These are phyloP conservation scores for Mallotus japonicus DNA, from an alignment of 441 rosid species.

Conservation along the genomic window DNA sequence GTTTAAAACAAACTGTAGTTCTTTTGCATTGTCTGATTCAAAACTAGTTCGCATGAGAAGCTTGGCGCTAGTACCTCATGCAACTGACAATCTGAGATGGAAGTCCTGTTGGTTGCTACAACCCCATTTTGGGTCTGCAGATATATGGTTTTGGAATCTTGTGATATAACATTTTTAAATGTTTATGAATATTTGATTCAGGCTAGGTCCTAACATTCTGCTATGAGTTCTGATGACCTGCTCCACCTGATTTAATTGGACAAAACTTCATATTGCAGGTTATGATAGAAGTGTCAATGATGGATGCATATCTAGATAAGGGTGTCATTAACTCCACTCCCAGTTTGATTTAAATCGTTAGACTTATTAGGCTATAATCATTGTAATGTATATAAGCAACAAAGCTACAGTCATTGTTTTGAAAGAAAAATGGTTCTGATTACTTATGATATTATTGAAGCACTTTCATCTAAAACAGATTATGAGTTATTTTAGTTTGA, in stretches of 20 bases:
- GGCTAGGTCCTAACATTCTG: neutral
- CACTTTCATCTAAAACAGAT: neutral
- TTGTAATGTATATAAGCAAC: no score
- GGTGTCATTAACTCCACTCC: no score
- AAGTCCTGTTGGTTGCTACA: neutral
- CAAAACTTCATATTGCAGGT: neutral
- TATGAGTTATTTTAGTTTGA: neutral
- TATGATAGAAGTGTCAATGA: neutral
- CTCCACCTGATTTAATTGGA: slow-evolving; percentile 2
- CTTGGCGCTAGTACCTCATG: neutral
- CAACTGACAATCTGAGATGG: no score
- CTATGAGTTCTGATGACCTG: neutral
- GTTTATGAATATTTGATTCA: neutral
- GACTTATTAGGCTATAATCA: no score
- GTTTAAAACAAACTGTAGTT: neutral
- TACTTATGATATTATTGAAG: neutral
- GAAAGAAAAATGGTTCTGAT: neutral
- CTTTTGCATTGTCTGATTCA: neutral
- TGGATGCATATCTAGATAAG: no score
- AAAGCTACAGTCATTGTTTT: neutral
- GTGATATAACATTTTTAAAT: neutral
- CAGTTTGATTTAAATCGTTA: no score
- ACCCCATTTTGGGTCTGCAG: neutral
- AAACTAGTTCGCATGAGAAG: neutral
- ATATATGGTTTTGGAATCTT: neutral